Evolutionary conservation across 352 stramenopile species (phyloP), one percentile per base, ranked within the genome.

Genomic region (Pseudoperonospora humuli): DNA sequence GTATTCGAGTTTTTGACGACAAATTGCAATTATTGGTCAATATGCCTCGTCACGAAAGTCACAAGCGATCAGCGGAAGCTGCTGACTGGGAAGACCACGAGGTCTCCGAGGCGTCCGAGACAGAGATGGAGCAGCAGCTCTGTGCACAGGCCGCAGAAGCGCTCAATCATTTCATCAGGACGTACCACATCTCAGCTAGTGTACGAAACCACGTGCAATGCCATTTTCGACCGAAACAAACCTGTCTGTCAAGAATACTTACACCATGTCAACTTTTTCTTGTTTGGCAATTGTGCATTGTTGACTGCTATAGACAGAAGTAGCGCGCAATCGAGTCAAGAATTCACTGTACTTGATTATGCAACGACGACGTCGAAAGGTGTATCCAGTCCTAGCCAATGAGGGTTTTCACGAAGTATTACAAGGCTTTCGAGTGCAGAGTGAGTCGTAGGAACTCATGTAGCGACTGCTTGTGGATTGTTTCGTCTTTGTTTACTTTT

Each of bases 71-170:
- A 17, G 31, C 9, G 15, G 34, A 49, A 4, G 29, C 9, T n/a
- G 45, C 33, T 5, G 44, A 57, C 5, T 19, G 18, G n/a, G 39
- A 54, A 4, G 31, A 49, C 11, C 18, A 9, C 11, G 35, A 46
- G 11, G 18, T 17, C 9, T 37, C 39, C 4, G 50, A 64, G 34
- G 39, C 46, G 14, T 61, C 53, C 0, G 57, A 74, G 48, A 36
- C 52, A 2, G 74, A 84, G 40, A 86, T 87, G 59, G 73, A 87
- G 48, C 54, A 82, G 59, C 77, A 90, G 43, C 73, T 87, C n/a
- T 68, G 64, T 25, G 75, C 64, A 24, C 77, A 90, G 45, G 64
- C 77, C 2, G 62, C 66, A 7, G 54, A 72, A 20, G 70, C 64
- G 10, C 67, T 84, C 54, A 90, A 90, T 51, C 70, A 84, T 36